phyloP scores from a whole-genome alignment of 2,329 filamentous ascomycete genomes.

The Aspergillus arachidicola region DNA sequence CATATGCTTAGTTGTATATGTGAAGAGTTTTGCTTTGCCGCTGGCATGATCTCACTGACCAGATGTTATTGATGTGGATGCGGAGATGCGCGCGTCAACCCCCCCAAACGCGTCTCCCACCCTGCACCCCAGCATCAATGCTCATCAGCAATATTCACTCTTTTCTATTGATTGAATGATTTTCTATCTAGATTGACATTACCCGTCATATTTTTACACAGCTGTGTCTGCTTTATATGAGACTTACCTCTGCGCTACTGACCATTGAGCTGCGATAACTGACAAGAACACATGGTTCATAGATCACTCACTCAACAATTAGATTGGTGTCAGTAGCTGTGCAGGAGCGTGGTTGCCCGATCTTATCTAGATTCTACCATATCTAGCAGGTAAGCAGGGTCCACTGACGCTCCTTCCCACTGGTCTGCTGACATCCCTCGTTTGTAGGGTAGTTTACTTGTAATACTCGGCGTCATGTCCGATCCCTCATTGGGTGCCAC shows the following conservation, averaged over 20 bases:
- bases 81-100: constrained; percentile 31
- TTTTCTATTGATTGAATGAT: not conserved
- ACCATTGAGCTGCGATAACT: not conserved
- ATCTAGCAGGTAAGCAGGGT: not conserved
- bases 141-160: not conserved
- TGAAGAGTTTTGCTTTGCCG: not conserved
- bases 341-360: not conserved
- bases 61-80: constrained; percentile 16
- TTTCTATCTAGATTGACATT: not conserved
- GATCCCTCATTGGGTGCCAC: constrained; percentile 40
- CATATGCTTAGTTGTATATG: constrained; percentile 6
- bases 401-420: not conserved
- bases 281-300: not conserved
- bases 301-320: constrained; percentile 4
- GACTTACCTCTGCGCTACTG: not conserved
- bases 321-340: not conserved
- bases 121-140: constrained; percentile 2
- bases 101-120: constrained; percentile 30
- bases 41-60: not conserved
- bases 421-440: constrained; percentile 7
- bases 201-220: not conserved
- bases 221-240: not conserved
- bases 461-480: constrained; percentile 33
- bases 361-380: not conserved
- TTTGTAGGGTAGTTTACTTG: constrained; percentile 7